These are phyloP conservation scores for Aspergillus sp. DNA, from an alignment of 2,329 filamentous ascomycete genomes.

Conservation along the genomic window DNA sequence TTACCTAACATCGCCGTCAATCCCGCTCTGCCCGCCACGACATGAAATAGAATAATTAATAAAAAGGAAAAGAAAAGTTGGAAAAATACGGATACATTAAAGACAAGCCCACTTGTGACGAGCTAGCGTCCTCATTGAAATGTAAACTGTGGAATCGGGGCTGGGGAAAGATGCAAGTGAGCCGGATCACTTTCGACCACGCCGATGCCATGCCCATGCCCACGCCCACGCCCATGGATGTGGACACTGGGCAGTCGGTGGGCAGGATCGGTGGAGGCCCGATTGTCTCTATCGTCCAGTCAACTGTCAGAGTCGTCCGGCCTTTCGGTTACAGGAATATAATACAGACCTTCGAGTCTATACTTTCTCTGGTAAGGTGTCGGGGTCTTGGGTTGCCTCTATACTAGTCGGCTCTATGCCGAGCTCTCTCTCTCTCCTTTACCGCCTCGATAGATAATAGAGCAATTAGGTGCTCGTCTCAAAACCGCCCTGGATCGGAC, in stretches of 20 bases:
- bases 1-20: not conserved
- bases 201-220: conserved; percentile 22
- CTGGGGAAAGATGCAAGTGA: conserved; percentile 18
- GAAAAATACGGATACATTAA: no score
- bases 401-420: not conserved
- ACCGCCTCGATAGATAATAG: not conserved
- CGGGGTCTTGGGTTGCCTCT: no score
- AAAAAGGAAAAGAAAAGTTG: no score
- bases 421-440: not conserved
- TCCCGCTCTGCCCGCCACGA: not conserved
- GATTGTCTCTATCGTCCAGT: not conserved
- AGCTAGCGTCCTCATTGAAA: conserved; percentile 15
- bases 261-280: conserved; percentile 13
- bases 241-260: not conserved
- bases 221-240: conserved; percentile 8
- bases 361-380: not conserved
- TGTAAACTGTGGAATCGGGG: conserved; percentile 14
- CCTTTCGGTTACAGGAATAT: not conserved
- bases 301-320: not conserved
- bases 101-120: conserved; percentile 2
- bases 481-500: not conserved
- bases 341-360: not conserved
- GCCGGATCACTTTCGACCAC: conserved; percentile 1
- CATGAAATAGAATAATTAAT: no score
- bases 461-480: no score